A percentile compares a stretch with the other conserved stretches of the same genome.
These are phyloP conservation scores for Aschersonia sp. DNA, from an alignment of 2,329 filamentous ascomycete species.

Conservation along the genomic window DNA sequence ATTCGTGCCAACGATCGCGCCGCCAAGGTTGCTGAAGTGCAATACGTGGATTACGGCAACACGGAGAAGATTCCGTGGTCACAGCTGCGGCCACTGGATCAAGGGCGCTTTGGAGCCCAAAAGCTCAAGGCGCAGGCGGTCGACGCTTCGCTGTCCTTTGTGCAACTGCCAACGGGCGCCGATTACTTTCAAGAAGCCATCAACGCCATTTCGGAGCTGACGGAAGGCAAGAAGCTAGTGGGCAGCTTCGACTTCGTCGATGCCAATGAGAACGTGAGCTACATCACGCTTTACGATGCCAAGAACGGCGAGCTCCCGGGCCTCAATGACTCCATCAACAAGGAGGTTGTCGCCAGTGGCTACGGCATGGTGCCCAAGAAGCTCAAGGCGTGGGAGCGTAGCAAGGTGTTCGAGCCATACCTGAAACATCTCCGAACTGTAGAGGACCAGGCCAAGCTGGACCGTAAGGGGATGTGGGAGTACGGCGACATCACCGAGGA, in stretches of 20 bases:
- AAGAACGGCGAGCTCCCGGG: conserved; percentile 40
- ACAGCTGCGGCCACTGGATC: conserved; percentile 64
- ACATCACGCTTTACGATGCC: conserved; percentile 79
- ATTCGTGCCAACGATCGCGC: conserved; percentile 87
- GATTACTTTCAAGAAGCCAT: conserved; percentile 79
- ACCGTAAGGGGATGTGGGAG: conserved; percentile 87
- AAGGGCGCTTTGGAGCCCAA: conserved; percentile 63
- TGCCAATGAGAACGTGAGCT: conserved; percentile 62
- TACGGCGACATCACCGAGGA: conserved; percentile 94
- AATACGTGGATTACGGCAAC: conserved; percentile 96
- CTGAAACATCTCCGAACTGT: conserved; percentile 58
- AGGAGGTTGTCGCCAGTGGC: conserved; percentile 69
- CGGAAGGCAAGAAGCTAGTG: conserved; percentile 64
- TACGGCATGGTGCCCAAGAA: conserved; percentile 86
- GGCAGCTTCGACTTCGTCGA: conserved; percentile 82
- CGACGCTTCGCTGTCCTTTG: conserved; percentile 74
- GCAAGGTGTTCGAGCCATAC: conserved; percentile 51
- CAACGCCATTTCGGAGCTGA: conserved; percentile 58
- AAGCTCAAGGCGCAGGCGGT: conserved; percentile 78
- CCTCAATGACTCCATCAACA: conserved; percentile 71
- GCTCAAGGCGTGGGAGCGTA: conserved; percentile 79
- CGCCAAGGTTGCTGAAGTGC: conserved; percentile 73
- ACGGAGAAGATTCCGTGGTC: conserved; percentile 78
- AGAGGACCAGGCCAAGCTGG: conserved; percentile 65
- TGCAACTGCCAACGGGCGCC: conserved; percentile 69